phyloP scores from a whole-genome alignment of 257 asterid species.

The Fraxinus americana region DNA sequence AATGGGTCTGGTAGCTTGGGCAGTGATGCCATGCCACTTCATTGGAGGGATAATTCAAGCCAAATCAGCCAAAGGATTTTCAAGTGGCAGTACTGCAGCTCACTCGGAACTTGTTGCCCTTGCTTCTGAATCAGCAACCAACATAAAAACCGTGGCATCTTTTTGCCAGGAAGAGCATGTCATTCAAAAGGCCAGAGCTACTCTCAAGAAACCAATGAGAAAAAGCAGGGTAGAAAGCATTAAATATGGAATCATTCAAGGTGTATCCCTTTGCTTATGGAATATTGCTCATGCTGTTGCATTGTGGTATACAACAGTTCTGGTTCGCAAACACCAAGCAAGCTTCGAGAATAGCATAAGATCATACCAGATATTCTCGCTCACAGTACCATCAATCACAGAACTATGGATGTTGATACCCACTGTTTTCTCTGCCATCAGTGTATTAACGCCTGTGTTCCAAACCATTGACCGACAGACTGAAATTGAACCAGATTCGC shows the following conservation, averaged over 20 bases:
- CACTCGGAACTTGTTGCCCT: conserved; percentile 67
- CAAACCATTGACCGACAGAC: conserved; percentile 65
- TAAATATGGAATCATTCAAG: conserved; percentile 75
- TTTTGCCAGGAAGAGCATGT: conserved; percentile 75
- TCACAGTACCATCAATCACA: conserved; percentile 81
- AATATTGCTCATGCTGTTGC: conserved; percentile 85
- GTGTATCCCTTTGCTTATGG: conserved; percentile 76
- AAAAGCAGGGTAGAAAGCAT: conserved; percentile 60
- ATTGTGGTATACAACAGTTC: conserved; percentile 69
- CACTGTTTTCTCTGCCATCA: conserved; percentile 70
- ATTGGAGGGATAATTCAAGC: conserved; percentile 85
- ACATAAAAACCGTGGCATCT: conserved; percentile 68
- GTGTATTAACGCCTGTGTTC: conserved; percentile 64
- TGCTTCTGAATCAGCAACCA: conserved; percentile 73
- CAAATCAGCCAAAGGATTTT: conserved; percentile 79
- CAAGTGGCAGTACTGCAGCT: conserved; percentile 58
- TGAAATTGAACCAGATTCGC: conserved; percentile 64
- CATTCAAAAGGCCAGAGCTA: conserved; percentile 52
- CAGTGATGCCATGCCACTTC: conserved; percentile 90
- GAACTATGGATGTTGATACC: conserved; percentile 84
- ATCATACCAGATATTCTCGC: conserved; percentile 77
- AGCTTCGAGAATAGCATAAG: conserved; percentile 68
- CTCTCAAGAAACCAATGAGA: conserved; percentile 47
- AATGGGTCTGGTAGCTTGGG: conserved; percentile 89
- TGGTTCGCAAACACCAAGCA: conserved; percentile 60